Conservation (phyloP, 352 stramenopile genomes). For the Phytophthora citricola region DNA sequence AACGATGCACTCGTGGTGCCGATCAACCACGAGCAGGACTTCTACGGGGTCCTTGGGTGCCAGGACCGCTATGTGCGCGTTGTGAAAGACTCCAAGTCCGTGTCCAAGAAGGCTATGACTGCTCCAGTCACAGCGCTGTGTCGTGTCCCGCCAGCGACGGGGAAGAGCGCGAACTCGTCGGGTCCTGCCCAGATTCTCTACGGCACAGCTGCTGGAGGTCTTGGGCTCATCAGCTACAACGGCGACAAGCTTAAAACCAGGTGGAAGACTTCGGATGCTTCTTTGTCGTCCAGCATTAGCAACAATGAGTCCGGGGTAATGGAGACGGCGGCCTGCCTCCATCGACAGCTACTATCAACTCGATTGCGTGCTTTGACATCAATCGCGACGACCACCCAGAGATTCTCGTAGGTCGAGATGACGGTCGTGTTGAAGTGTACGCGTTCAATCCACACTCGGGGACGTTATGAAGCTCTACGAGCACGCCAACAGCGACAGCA, state of each 20-base stretch:
- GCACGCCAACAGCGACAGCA: constrained; percentile 71
- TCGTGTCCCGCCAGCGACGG: constrained; percentile 31
- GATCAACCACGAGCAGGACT: constrained; percentile 67
- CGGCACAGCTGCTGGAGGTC: constrained; percentile 60
- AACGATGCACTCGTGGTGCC: constrained; percentile 75
- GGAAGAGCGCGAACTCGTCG: constrained; percentile 23
- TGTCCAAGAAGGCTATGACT: constrained; percentile 68
- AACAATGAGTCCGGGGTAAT: constrained; percentile 11
- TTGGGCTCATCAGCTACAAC: constrained; percentile 73
- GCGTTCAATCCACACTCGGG: constrained; percentile 51
- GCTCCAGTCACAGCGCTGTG: constrained; percentile 62
- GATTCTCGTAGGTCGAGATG: constrained; percentile 81
- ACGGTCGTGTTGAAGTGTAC: constrained; percentile 83
- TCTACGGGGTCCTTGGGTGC: constrained; percentile 70
- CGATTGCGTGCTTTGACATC: constrained; percentile 79
- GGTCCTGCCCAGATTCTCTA: constrained; percentile 62
- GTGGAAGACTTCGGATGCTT: constrained; percentile 56
- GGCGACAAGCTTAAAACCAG: constrained; percentile 80
- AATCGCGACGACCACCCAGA: constrained; percentile 82
- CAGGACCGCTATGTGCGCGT: constrained; percentile 78
- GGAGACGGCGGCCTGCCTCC: constrained; percentile 18
- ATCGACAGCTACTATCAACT: constrained; percentile 68
- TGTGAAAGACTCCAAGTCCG: constrained; percentile 60
- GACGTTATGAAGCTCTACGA: constrained; percentile 74
- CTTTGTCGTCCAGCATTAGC: constrained; percentile 27